Evolutionary conservation across 2,329 filamentous ascomycete genomes (phyloP), one percentile per base, ranked within the genome.

Genomic region (Ilyonectria robusta): DNA sequence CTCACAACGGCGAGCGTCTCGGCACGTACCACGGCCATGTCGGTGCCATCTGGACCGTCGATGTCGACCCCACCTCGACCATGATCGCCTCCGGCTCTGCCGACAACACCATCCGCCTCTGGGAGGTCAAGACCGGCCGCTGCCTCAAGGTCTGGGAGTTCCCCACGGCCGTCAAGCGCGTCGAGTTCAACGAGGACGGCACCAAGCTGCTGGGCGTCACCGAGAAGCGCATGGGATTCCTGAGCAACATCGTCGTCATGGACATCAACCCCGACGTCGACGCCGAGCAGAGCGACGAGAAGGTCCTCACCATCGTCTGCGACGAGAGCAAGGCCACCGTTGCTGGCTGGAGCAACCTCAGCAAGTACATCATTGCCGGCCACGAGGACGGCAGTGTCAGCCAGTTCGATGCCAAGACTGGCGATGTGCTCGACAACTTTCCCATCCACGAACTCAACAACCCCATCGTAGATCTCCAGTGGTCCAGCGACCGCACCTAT

Each of bases 61-160:
- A 99, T 81, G 92, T 97, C 79, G 94, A 97, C 85, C 95, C 95
- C 72, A 94, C 94, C 78, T 93, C 92, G 72, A 94, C 93, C 78
- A 90, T 99, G 79, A 92, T 98, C 80, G 96, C 95, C 79, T 97
- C 94, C 69, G 96, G 96, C 78, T 96, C 95, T 76, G 96, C 96
- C 83, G 96, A 99, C 86, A 98, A 98, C 88, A 98, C 95, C 50
- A 95, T 99, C 84, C 91, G 95, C 79, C 88, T 99, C 78, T 99
- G 96, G 96, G 94, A 99, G 81, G 89, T 98, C 81, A 93, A 94
- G 88, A 93, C 93, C 17, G 96, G 96, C 80, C 94, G 93, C 81
- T 92, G 93, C 81, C 89, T 99, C 78, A 98, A 98, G 91, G 93
- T 93, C 64, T 99, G 96, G 96, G 95, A 99, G 75, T 98, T 98